Evolutionary conservation across 2,329 filamentous ascomycete species (phyloP).

Genomic region (Cordyceps tenuipes): DNA sequence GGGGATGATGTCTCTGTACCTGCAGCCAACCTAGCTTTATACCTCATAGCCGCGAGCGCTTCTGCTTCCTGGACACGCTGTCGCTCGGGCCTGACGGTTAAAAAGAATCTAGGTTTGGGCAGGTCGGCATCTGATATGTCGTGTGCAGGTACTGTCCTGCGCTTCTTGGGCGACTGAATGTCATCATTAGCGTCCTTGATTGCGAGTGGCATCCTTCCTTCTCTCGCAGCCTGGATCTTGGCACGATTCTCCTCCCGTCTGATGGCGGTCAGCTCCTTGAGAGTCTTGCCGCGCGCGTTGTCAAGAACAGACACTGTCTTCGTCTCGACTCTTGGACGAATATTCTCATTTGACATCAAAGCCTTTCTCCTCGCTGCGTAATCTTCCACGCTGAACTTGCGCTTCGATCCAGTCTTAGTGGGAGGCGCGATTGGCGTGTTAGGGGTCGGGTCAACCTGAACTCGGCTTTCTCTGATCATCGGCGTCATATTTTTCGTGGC

Average conservation of each 20-base stretch:
- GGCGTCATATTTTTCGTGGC: constrained; percentile 21
- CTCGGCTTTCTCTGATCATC: constrained; percentile 9
- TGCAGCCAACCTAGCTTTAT: background rate
- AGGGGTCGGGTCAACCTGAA: background rate
- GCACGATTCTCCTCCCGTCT: constrained; percentile 32
- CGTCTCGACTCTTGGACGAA: constrained; percentile 14
- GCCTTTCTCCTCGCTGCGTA: constrained; percentile 29
- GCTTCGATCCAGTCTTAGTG: constrained; percentile 45
- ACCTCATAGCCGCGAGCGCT: constrained; percentile 13
- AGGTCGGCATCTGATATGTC: constrained; percentile 23
- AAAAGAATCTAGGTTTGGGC: constrained; percentile 20
- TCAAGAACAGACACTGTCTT: constrained; percentile 25
- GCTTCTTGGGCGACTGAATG: constrained; percentile 50
- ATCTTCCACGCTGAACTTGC: constrained; percentile 51
- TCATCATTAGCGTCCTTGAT: constrained; percentile 54
- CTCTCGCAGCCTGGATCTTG: constrained; percentile 18
- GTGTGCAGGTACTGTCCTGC: constrained; percentile 26
- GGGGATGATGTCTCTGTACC: constrained; percentile 27
- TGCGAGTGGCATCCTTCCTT: constrained; percentile 39
- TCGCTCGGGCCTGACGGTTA: constrained; percentile 17
- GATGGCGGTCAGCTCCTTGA: constrained; percentile 37
- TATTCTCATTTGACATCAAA: constrained; percentile 22
- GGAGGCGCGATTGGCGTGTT: constrained; percentile 17
- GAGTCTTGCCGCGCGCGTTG: constrained; percentile 31
- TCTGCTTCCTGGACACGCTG: constrained; percentile 14